phyloP scores from a whole-genome alignment of 331 rosid species.

The Saraca asoca region DNA sequence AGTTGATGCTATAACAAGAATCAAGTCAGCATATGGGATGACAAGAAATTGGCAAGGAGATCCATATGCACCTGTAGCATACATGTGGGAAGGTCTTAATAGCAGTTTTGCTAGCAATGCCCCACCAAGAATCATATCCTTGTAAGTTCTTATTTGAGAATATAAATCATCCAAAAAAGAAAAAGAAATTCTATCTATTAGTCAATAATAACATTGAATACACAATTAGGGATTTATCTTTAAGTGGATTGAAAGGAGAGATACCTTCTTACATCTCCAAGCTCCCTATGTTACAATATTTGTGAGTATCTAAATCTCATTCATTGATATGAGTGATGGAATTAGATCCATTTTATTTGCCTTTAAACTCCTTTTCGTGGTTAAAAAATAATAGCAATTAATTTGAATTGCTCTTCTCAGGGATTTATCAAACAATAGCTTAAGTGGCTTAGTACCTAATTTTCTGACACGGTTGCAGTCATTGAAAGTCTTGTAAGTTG shows the following conservation, averaged over 20 bases:
- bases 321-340: neutral
- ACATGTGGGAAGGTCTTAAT: constrained; percentile 53
- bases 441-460: constrained; percentile 54
- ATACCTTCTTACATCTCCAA: constrained; percentile 36
- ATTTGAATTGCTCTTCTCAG: constrained; percentile 41
- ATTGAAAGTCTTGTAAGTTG: constrained; percentile 56
- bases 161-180: neutral
- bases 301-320: constrained; percentile 44
- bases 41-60: constrained; percentile 66
- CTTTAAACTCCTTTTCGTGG: neutral
- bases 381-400: neutral
- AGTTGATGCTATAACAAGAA: constrained; percentile 50
- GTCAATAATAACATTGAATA: constrained; percentile 10
- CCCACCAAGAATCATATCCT: constrained; percentile 45
- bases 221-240: constrained; percentile 54
- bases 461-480: constrained; percentile 41
- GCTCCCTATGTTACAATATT: constrained; percentile 41
- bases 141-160: constrained; percentile 34
- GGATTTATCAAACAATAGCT: constrained; percentile 59
- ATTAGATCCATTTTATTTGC: neutral
- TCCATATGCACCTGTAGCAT: constrained; percentile 51
- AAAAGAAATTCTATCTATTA: neutral
- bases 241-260: constrained; percentile 49
- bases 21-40: constrained; percentile 44
- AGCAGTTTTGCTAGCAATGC: constrained; percentile 36